Percentiles rank a stretch among this genome's conserved stretches.
Conservation (phyloP, 768 basidiomycete genomes). For the Pleurotus tuoliensis region DNA sequence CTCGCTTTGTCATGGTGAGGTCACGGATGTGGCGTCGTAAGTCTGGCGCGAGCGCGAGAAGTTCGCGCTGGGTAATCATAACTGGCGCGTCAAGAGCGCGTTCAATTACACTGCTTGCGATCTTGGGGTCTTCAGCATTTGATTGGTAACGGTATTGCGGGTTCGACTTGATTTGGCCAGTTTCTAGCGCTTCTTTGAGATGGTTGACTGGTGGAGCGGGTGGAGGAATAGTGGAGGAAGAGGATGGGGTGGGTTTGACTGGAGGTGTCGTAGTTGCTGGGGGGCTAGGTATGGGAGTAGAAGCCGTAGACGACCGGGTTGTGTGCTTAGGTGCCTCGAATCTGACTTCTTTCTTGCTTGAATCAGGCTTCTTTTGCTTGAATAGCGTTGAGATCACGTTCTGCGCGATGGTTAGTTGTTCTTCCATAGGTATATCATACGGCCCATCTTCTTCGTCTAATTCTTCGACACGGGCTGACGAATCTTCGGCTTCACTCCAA, state of each 20-base stretch:
- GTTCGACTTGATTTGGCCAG: background rate
- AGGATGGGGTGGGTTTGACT: background rate
- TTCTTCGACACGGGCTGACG: background rate
- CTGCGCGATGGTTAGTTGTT: background rate
- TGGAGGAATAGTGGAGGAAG: background rate
- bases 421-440: background rate
- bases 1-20: constrained; percentile 7
- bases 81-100: constrained; percentile 11
- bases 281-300: background rate
- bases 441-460: background rate
- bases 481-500: background rate
- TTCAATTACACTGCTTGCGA: constrained; percentile 7
- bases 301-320: background rate
- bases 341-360: background rate
- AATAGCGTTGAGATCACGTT: constrained; percentile 1
- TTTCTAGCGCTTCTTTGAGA: background rate
- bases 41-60: constrained; percentile 12
- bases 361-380: background rate
- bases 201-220: background rate
- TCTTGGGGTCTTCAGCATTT: constrained; percentile 11
- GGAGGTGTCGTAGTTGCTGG: background rate
- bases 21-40: constrained; percentile 14
- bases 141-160: constrained; percentile 13
- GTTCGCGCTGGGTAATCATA: constrained; percentile 12
- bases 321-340: background rate